Evolutionary conservation across 2,329 filamentous ascomycete genomes (phyloP).

Genomic region (Monosporascus cannonballus): DNA sequence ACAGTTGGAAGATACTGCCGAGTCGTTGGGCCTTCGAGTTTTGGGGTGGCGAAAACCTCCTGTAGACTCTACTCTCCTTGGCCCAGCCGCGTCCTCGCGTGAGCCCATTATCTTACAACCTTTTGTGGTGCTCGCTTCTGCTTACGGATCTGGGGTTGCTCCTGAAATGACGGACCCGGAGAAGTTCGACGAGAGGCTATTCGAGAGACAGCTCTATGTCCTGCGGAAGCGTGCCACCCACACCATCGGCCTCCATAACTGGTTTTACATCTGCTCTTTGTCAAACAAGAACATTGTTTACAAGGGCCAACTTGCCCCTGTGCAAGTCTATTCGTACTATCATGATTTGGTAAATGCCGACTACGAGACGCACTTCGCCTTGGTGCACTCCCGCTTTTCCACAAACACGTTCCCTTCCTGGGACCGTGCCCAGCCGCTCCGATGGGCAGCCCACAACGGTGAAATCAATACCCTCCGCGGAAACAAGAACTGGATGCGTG

Average conservation of each 20-base stretch:
- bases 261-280: slow-evolving; percentile 96
- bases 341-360: slow-evolving; percentile 95
- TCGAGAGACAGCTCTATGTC: slow-evolving; percentile 90
- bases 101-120: slow-evolving; percentile 95
- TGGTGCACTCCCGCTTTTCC: slow-evolving; percentile 95
- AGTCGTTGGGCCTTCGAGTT: slow-evolving; percentile 79
- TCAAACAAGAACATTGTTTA: slow-evolving; percentile 99
- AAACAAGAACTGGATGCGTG: slow-evolving; percentile 99
- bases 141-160: slow-evolving; percentile 75
- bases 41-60: slow-evolving; percentile 96
- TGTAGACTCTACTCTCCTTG: slow-evolving; percentile 85
- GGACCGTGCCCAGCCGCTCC: slow-evolving; percentile 92
- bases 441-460: slow-evolving; percentile 97
- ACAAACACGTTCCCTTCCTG: slow-evolving; percentile 98
- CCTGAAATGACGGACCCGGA: slow-evolving; percentile 74
- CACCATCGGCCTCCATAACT: slow-evolving; percentile 91
- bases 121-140: slow-evolving; percentile 81
- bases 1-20: slow-evolving; percentile 90
- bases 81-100: slow-evolving; percentile 85
- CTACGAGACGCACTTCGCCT: slow-evolving; percentile 93
- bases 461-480: slow-evolving; percentile 96
- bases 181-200: slow-evolving; percentile 75
- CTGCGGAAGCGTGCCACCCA: slow-evolving; percentile 93
- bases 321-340: slow-evolving; percentile 97
- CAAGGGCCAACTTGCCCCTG: slow-evolving; percentile 90